Conservation (phyloP, 768 basidiomycete species). For the Gymnopilus dilepis region DNA sequence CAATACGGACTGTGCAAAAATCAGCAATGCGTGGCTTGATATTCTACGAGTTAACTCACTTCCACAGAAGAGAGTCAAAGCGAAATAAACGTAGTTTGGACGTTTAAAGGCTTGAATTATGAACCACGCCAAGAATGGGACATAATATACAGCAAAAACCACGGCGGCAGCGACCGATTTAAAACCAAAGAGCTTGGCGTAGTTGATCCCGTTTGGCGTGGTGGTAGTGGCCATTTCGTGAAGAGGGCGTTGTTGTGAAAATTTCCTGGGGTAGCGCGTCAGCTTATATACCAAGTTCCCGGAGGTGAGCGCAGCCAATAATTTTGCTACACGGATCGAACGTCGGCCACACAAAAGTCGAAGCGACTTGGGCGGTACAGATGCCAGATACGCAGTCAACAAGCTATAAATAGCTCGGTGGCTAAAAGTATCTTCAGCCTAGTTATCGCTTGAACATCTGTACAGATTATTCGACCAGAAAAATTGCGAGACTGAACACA, state of each 20-base stretch:
- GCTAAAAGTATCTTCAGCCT: too few species aligned
- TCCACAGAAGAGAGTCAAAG: constrained; percentile 42
- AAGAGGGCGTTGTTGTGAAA: background rate
- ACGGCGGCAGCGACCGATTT: constrained; percentile 39
- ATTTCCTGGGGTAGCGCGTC: background rate
- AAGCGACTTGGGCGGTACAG: background rate
- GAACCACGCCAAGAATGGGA: constrained; percentile 38
- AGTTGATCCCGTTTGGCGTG: constrained; percentile 31
- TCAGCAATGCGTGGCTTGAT: background rate
- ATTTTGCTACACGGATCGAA: background rate
- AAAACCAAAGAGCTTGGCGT: constrained; percentile 39
- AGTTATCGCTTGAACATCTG: too few species aligned
- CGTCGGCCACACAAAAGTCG: background rate
- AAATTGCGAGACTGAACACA: too few species aligned
- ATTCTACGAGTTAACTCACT: constrained; percentile 33
- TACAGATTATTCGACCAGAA: too few species aligned
- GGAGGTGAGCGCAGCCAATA: background rate
- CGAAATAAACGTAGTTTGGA: constrained; percentile 39
- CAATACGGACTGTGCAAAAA: constrained; percentile 40
- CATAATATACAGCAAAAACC: constrained; percentile 42
- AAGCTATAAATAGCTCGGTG: background rate
- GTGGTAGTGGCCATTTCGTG: background rate
- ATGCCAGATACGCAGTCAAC: background rate
- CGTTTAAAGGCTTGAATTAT: constrained; percentile 33
- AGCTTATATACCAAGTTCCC: background rate